A percentile compares a stretch with the other conserved stretches of the same genome.
phyloP scores from a whole-genome alignment of 345 rosid genomes.

The Populus davidiana region DNA sequence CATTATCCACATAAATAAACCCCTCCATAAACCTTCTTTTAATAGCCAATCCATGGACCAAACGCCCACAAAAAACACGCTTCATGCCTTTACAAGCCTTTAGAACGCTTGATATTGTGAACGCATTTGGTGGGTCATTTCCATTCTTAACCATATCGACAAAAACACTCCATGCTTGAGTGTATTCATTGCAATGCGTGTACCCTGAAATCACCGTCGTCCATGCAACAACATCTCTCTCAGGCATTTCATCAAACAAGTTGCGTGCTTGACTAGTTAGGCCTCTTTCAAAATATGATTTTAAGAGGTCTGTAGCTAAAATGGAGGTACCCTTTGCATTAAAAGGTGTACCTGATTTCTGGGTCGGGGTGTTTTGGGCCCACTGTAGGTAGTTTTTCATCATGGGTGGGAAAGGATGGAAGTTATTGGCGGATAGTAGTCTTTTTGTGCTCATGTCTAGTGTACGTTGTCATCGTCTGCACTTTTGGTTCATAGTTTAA shows the following conservation, averaged over 20 bases:
- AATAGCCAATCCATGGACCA: conserved; percentile 60
- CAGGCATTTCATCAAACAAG: conserved; percentile 71
- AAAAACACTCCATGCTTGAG: conserved; percentile 59
- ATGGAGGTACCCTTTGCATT: conserved; percentile 48
- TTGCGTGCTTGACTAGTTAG: conserved; percentile 39
- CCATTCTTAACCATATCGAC: conserved; percentile 49
- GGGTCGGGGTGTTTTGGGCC: conserved; percentile 23
- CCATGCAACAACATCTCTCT: conserved; percentile 70
- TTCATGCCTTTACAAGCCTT: conserved; percentile 72
- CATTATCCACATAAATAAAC: conserved; percentile 62
- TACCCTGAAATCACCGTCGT: conserved; percentile 64
- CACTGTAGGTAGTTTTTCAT: conserved; percentile 43
- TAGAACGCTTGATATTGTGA: conserved; percentile 59
- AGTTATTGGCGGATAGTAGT: conserved; percentile 27
- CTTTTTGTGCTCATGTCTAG: conserved; percentile 32
- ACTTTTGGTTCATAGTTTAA: background rate
- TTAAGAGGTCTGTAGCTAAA: conserved; percentile 64
- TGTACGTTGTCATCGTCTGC: background rate
- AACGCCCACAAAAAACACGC: conserved; percentile 45
- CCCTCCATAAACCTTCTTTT: conserved; percentile 59
- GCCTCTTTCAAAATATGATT: conserved; percentile 46
- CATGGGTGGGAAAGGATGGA: conserved; percentile 36
- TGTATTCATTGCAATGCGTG: conserved; percentile 41
- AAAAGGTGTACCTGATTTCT: conserved; percentile 18
- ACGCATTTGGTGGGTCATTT: conserved; percentile 60